These are phyloP conservation scores for Metschnikowia sp. DNA, from an alignment of 805 yeast species.

Conservation along the genomic window DNA sequence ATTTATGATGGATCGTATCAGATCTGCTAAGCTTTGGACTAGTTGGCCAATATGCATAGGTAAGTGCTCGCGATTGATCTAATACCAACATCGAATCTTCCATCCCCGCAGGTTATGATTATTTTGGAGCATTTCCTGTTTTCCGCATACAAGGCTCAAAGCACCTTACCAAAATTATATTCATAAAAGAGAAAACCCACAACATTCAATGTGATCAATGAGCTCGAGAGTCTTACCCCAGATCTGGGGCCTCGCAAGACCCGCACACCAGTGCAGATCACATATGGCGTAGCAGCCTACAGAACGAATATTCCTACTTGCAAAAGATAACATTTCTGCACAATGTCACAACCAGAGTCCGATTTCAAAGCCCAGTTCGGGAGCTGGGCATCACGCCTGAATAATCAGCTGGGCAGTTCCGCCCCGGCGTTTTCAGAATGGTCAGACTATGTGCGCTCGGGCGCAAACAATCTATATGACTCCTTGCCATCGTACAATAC, in stretches of 20 bases:
- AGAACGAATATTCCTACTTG: too few species aligned
- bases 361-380: conserved; percentile 20
- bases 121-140: too few species aligned
- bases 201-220: neutral
- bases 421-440: conserved; percentile 37
- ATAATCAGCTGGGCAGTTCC: conserved; percentile 2
- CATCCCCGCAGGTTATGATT: too few species aligned
- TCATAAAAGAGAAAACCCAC: neutral
- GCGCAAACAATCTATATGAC: conserved; percentile 57
- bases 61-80: too few species aligned
- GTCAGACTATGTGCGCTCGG: conserved; percentile 40
- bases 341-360: conserved; percentile 20
- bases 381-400: conserved; percentile 16
- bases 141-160: too few species aligned
- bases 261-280: neutral
- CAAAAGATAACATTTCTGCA: neutral
- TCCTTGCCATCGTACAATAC: conserved; percentile 62
- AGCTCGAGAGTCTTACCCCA: neutral
- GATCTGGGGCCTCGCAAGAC: neutral
- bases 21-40: too few species aligned
- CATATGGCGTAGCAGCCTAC: too few species aligned
- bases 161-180: too few species aligned
- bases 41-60: too few species aligned
- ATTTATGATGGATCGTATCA: too few species aligned
- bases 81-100: too few species aligned